Base-by-base conservation (phyloP, 2,329 filamentous ascomycete genomes). In the Fusarium torulosum region DNA sequence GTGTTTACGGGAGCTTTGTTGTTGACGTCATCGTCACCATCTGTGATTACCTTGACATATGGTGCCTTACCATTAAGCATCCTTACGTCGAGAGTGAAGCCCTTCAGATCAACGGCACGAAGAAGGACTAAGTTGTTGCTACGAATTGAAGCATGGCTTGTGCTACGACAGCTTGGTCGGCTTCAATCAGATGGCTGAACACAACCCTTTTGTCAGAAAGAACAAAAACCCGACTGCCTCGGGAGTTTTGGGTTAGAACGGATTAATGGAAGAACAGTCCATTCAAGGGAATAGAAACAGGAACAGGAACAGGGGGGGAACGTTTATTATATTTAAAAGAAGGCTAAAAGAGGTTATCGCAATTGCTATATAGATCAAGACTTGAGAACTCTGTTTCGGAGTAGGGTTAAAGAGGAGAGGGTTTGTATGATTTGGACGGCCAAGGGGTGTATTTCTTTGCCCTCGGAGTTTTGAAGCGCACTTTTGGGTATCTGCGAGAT, bases 41-140 rank as follows among this genome's bases (percentile, higher is more conserved):
- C 72, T 99, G 96, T 81, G 96, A 99, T 78, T 97, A 97, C 78
- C 85, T 98, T 63, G 96, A 99, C 77, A 99, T 99, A 71, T 98
- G 94, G 93, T 99, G 96, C 77, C 83, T 99, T 77, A 97, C 92
- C 2, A 99, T 99, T 82, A 99, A 99, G 86, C 90, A 98, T 73
- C 88, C 87, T 21, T 84, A 85, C 67, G 81, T 84, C 23, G 85
- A 86, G 72, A 79, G 70, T 15, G 58, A 59, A 23, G 65, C 74
- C 45, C 64, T 76, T 50, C 58, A 62, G 29, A 51, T 75, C 53
- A 70, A 78, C 51, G 71, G 66, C n/a, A 63, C 42, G 10, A 81
- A 83, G 72, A 84, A 84, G 79, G 78, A 72, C 23, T 73, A 75
- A 50, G 74, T 19, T 15, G 7, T 37, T 19, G 25, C 20, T 31